Evolutionary conservation across 139 green algal genomes (phyloP).

Genomic region (Diplosphaera chodatii): DNA sequence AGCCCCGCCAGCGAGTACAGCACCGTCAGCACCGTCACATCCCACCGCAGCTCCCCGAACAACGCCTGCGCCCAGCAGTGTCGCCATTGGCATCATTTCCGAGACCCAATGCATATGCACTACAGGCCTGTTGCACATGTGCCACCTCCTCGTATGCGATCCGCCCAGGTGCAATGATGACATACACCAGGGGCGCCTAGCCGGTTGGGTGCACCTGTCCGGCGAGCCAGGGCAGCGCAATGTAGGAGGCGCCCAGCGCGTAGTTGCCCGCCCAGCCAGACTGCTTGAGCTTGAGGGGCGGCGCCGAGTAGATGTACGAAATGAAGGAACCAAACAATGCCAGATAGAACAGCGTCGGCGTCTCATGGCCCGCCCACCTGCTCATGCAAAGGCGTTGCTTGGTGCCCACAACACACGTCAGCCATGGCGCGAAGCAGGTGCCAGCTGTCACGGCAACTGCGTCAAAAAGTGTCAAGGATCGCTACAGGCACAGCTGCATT

Average conservation of each 20-base stretch:
- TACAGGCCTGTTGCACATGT: too few species aligned
- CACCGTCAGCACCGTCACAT: constrained; percentile 93
- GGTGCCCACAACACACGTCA: too few species aligned
- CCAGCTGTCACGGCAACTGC: too few species aligned
- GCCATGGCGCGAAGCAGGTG: too few species aligned
- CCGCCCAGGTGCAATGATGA: too few species aligned
- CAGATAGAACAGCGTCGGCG: constrained; percentile 63
- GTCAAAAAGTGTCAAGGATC: too few species aligned
- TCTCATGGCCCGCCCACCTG: constrained; percentile 60
- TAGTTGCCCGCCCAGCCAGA: constrained; percentile 94
- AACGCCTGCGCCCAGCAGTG: constrained; percentile 57
- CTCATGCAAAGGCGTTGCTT: too few species aligned
- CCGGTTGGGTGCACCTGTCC: constrained; percentile 53
- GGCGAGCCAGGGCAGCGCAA: constrained; percentile 93
- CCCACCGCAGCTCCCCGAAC: constrained; percentile 84
- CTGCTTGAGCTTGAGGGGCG: constrained; percentile 97
- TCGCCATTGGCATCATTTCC: background rate
- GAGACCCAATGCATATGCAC: background rate
- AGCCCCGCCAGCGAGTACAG: constrained; percentile 95
- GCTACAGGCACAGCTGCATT: too few species aligned
- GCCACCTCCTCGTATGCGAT: too few species aligned
- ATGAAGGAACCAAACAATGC: constrained; percentile 91
- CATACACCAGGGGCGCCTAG: too few species aligned
- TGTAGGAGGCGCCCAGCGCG: constrained; percentile 92
- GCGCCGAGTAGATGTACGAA: constrained; percentile 98